Conservation (phyloP, 257 asterid genomes). For the Coffea canephora region DNA sequence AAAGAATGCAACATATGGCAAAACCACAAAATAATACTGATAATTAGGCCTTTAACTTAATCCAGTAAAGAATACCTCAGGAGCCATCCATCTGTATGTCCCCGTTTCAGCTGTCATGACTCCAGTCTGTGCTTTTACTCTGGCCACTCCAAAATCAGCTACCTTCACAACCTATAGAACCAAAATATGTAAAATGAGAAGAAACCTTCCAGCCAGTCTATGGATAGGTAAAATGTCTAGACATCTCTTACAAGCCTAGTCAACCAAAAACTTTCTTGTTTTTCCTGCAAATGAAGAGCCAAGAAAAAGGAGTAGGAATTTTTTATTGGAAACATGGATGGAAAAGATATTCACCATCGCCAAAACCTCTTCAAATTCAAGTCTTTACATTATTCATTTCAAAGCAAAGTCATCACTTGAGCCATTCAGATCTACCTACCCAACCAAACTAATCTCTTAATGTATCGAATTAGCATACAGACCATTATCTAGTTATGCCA, state of each 20-base stretch:
- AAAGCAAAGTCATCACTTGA: background rate
- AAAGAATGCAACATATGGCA: slow-evolving; percentile 4
- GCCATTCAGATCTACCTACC: background rate
- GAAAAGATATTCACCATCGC: background rate
- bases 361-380: background rate
- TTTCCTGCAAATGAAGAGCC: background rate
- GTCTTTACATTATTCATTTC: background rate
- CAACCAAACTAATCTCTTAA: background rate
- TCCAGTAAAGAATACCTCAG: slow-evolving; percentile 63
- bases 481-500: background rate
- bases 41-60: slow-evolving; percentile 14
- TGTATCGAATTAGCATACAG: background rate
- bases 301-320: background rate
- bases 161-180: slow-evolving; percentile 82
- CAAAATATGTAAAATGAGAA: slow-evolving; percentile 2
- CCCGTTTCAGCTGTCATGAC: slow-evolving; percentile 99
- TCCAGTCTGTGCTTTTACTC: slow-evolving; percentile 94
- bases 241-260: background rate
- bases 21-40: background rate
- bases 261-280: background rate
- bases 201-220: background rate
- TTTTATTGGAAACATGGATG: too few relatives aligned
- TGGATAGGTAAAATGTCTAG: background rate
- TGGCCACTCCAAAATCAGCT: slow-evolving; percentile 98
- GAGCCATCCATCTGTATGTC: slow-evolving; percentile 99